Evolutionary conservation across 306 rosid genomes (phyloP).

Genomic region (Quercus dentata): DNA sequence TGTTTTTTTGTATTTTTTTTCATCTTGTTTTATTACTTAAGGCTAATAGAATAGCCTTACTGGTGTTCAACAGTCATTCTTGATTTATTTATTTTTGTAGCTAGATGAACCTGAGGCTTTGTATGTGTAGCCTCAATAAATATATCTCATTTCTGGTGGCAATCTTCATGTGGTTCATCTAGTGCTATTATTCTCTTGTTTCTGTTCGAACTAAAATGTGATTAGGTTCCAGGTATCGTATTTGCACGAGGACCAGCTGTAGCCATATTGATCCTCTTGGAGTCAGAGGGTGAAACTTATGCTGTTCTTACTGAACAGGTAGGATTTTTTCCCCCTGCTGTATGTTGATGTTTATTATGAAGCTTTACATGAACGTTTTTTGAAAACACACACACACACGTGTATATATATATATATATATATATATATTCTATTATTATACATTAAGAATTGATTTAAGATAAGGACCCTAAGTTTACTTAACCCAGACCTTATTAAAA

Average conservation of each 20-base stretch:
- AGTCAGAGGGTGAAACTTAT: slow-evolving; percentile 74
- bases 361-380: not conserved
- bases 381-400: not conserved
- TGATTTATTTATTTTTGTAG: not conserved
- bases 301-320: slow-evolving; percentile 97
- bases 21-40: not conserved
- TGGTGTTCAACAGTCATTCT: not conserved
- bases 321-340: not conserved
- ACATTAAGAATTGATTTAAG: not conserved
- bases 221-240: slow-evolving; percentile 91
- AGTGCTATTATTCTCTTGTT: slow-evolving; percentile 19
- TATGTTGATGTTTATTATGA: not conserved
- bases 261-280: slow-evolving; percentile 75
- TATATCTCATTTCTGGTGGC: not conserved
- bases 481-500: slow-evolving; percentile 9
- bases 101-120: not conserved
- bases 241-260: slow-evolving; percentile 98
- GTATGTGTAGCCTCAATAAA: not conserved
- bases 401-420: too few species aligned
- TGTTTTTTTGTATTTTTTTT: not conserved
- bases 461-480: not conserved
- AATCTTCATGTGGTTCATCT: slow-evolving; percentile 21
- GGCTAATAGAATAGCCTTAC: not conserved
- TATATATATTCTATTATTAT: not conserved
- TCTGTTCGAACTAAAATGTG: slow-evolving; percentile 35